Conservation (phyloP, 805 yeast genomes). For the Yamadazyma laniorum region DNA sequence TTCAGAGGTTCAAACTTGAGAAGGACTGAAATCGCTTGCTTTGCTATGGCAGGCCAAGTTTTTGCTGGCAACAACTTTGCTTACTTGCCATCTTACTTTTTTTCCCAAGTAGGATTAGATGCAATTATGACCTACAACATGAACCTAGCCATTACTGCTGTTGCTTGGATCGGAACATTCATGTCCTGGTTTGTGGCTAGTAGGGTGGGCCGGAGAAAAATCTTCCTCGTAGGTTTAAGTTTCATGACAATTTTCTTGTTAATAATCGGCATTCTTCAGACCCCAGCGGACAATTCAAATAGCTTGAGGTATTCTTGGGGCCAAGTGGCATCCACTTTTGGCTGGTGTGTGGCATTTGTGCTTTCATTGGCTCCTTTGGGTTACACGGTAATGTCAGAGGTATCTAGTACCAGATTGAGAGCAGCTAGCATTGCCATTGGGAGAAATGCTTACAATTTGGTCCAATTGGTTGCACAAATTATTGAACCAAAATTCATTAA, state of each 20-base stretch:
- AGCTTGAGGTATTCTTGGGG: slow-evolving; percentile 17
- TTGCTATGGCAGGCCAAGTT: slow-evolving; percentile 45
- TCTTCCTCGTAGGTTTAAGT: slow-evolving; percentile 35
- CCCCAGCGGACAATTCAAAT: slow-evolving; percentile 16
- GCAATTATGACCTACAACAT: slow-evolving; percentile 25
- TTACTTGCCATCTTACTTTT: slow-evolving; percentile 50
- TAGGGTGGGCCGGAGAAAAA: slow-evolving; percentile 37
- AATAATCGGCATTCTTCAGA: slow-evolving; percentile 36
- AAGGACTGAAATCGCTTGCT: slow-evolving; percentile 49
- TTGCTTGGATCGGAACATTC: slow-evolving; percentile 22
- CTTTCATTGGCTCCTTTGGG: slow-evolving; percentile 40
- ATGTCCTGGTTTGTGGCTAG: slow-evolving; percentile 28
- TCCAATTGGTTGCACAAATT: slow-evolving; percentile 24
- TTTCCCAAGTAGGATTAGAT: slow-evolving; percentile 46
- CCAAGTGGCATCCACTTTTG: slow-evolving; percentile 19
- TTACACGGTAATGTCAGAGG: slow-evolving; percentile 36
- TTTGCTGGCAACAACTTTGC: slow-evolving; percentile 45
- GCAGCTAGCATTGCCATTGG: slow-evolving; percentile 38
- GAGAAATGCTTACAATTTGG: slow-evolving; percentile 24
- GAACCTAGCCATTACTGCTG: slow-evolving; percentile 28
- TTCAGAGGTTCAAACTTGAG: slow-evolving; percentile 46
- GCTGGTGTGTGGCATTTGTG: slow-evolving; percentile 32
- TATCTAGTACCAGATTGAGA: slow-evolving; percentile 36
- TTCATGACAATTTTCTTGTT: slow-evolving; percentile 32
- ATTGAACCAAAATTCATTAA: slow-evolving; percentile 35